Evolutionary conservation across 139 green algal species (phyloP), one percentile per base, ranked within the genome.

Genomic region (Asterochloris erici): DNA sequence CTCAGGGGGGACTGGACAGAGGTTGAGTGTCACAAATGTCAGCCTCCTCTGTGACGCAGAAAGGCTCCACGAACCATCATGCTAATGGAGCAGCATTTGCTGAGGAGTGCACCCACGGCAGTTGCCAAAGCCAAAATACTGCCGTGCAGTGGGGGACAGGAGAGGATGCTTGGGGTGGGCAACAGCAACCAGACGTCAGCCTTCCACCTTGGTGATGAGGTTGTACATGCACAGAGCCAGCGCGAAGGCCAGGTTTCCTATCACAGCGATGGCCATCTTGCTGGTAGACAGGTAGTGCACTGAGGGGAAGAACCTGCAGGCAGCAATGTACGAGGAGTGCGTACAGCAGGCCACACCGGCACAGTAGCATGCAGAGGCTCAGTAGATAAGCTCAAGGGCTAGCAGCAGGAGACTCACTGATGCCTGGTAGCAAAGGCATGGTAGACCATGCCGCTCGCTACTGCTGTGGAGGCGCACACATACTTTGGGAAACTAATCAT

Each of bases 191-290:
- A 63, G 63, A 38, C 14, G 15, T 14, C 14, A 24, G 26, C 26
- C 70, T 21, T 84, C 38, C 73, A 94, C 92, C 91, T 93, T 93
- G 70, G 93, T 95, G 1, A 96, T 79, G 11, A 95, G 23, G 24
- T 91, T 89, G 86, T 98, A 93, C 9, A 90, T 74, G 73, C 83
- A 91, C 12, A 99, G 86, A 4, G 92, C 92, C 14, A 91, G 26
- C 0, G 95, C 95, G 64, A 99, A 97, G 9, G 86, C 90, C 28
- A 98, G 74, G 88, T 99, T 99, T n/a, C 93, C 94, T 23, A 99
- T 79, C 0, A 96, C 88, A 0, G 97, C 95, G 19, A 98, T 87
- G 9, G 91, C 90, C 10, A 99, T 73, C 83, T 99, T 99, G 47
- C 92, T 97, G 6, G 92, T 98, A 14, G 92, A 89, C 29, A 99